A percentile compares a stretch with the other conserved stretches of the same genome.
These are phyloP conservation scores for Scorias spongiosa DNA, from an alignment of 2,329 filamentous ascomycete species.

Conservation along the genomic window DNA sequence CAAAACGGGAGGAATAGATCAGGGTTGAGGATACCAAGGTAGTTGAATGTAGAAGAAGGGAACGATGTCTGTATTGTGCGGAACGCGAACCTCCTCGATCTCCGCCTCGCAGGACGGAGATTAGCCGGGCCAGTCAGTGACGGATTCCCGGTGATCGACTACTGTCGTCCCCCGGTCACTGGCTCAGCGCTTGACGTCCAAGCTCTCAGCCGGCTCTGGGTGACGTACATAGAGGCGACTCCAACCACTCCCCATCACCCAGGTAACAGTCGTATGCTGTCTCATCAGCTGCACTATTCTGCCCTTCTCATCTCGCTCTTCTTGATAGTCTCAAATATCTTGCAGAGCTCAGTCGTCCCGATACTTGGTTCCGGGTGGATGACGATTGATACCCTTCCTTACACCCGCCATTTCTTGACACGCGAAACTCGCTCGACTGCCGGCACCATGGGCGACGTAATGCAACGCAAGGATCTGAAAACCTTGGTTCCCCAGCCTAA, in stretches of 20 bases:
- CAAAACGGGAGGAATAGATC: no score
- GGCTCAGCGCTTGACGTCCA: not conserved
- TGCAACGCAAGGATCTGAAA: conserved; percentile 29
- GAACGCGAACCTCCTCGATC: not conserved
- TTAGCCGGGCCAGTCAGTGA: no score
- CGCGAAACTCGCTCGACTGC: not conserved
- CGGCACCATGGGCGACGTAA: conserved; percentile 17
- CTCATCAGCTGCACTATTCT: not conserved
- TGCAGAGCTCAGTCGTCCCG: not conserved
- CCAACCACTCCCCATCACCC: not conserved
- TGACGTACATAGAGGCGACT: not conserved
- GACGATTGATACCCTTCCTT: conserved; percentile 5
- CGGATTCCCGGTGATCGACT: no score
- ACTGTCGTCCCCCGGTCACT: no score
- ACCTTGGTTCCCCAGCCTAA: conserved; percentile 32
- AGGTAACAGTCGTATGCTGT: not conserved
- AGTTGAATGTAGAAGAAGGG: no score
- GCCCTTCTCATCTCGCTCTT: not conserved
- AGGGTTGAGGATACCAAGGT: no score
- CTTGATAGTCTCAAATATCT: not conserved
- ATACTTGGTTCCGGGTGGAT: conserved; percentile 1
- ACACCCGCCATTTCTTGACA: not conserved
- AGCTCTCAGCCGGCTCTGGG: not conserved
- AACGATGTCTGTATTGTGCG: not conserved
- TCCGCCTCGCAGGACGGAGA: not conserved